Evolutionary conservation across 257 asterid species (phyloP), one percentile per base, ranked within the genome.

Genomic region (Plantago ovata): DNA sequence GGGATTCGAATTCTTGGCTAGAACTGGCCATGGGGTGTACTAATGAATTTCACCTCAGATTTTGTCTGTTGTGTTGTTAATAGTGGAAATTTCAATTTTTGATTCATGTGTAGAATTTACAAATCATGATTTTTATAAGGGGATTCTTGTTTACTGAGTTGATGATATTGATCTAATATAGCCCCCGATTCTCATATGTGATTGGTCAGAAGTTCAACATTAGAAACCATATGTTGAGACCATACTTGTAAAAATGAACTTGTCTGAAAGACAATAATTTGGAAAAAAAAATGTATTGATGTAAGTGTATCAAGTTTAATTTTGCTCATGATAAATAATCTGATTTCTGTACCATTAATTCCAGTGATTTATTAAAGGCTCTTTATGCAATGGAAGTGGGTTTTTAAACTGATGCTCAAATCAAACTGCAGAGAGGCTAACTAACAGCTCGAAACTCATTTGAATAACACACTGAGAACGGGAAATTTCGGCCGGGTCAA

Each of bases 261-360:
- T 65, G 52, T 46, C 48, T 66, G 53, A 42, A 56, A 59, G 60
- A 46, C 38, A 64, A 53, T 71, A 60, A 46, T 59, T 13, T n/a
- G 33, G 40, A 55, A 21, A 14, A 9, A 39, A 56, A 58, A 52
- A 32, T 52, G 44, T 43, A 5, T 28, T 28, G 36, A 28, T 1
- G 36, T 28, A 28, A 28, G 7, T 28, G 36, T 28, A 28, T 28
- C 36, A 28, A 28, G 36, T 28, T 28, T 28, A 28, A 28, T 28
- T 1, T 28, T 28, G 36, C 3, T 28, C 7, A 6, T 28, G 36
- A 28, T 28, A 4, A 4, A 3, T 28, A 8, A 28, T 28, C 36
- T 28, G 36, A 28, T 28, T 28, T 6, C 3, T 28, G 36, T 28
- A 28, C 36, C n/a, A n/a, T n/a, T n/a, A n/a, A n/a, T n/a, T n/a